Evolutionary conservation across 2,329 filamentous ascomycete species (phyloP), one percentile per base, ranked within the genome.

Genomic region (Fusarium incarnatum): DNA sequence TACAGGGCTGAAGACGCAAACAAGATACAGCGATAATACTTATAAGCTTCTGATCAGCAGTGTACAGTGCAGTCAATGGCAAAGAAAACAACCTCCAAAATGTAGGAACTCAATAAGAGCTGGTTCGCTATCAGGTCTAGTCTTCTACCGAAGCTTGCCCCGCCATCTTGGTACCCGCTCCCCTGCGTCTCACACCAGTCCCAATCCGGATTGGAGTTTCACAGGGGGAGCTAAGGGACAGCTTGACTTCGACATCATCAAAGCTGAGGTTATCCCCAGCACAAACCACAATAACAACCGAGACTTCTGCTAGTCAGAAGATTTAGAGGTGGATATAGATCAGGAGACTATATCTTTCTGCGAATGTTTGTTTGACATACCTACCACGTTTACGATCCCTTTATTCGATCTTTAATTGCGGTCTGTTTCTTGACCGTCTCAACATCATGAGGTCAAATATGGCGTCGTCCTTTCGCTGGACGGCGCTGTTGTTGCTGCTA

Each of bases 401-500:
- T 56, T 58, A 27, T 55, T 55, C 56, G 20, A 25, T n/a, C 56
- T 23, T 30, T 49, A 49, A 49, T 53, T 64, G 48, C 41, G 64
- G 49, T 56, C 53, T 56, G 45, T 60, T 57, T 63, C 46, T 59
- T 59, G 62, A 70, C 70, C 60, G 67, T 64, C 67, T 60, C 60
- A 67, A 61, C 74, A 74, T 75, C 76, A 90, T 90, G 88, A 82
- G 82, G 81, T 82, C 81, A 76, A 79, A 77, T 56, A 78, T 80
- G 77, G 81, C 81, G 79, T 79, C 83, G 83, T 87, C 87, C 82
- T 82, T 81, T 78, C 84, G 82, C 81, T 93, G 92, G 92, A 87
- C 89, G 77, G 82, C 87, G 74, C 83, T 89, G 71, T 79, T 93
- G 67, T 85, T 87, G 68, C 77, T 93, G 65, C 73, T 92, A 46